phyloP scores from a whole-genome alignment of 345 rosid species.

The Lepidium africanum region DNA sequence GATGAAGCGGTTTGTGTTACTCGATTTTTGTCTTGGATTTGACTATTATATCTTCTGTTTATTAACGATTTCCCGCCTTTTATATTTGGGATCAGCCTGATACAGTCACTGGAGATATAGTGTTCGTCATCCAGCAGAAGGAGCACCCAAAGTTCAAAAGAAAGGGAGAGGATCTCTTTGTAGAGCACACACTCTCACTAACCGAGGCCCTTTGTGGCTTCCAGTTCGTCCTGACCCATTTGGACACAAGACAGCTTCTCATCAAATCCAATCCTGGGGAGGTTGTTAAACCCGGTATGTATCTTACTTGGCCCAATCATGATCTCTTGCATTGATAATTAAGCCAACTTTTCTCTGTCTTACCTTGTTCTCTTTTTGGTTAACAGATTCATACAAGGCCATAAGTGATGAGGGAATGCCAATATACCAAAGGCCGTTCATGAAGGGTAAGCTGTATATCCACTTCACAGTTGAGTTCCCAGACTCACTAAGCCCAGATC shows the following conservation, averaged over 20 bases:
- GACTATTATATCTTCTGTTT: not conserved
- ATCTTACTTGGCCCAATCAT: not conserved
- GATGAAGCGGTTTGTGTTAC: constrained; percentile 65
- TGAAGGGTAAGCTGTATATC: constrained; percentile 85
- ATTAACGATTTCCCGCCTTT: not conserved
- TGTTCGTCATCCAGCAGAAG: constrained; percentile 78
- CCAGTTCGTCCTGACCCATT: constrained; percentile 64
- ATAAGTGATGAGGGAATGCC: constrained; percentile 94
- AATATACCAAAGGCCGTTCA: constrained; percentile 61
- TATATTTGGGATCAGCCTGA: constrained; percentile 65
- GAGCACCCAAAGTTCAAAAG: constrained; percentile 84
- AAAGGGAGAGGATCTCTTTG: constrained; percentile 76
- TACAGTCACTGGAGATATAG: constrained; percentile 76
- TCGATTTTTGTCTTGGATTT: not conserved
- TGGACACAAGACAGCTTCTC: constrained; percentile 84
- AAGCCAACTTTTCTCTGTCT: not conserved
- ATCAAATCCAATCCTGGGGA: constrained; percentile 82
- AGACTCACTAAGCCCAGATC: constrained; percentile 55
- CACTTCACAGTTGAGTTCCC: constrained; percentile 92
- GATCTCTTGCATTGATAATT: not conserved
- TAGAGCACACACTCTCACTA: constrained; percentile 71
- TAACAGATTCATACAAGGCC: constrained; percentile 65
- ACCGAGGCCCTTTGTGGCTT: constrained; percentile 93
- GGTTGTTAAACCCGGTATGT: constrained; percentile 78
- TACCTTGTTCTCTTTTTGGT: not conserved